A percentile compares a stretch with the other conserved stretches of the same genome.
Conservation (phyloP, 225 moss, liverwort and hornwort species). For the Neckera pumila region DNA sequence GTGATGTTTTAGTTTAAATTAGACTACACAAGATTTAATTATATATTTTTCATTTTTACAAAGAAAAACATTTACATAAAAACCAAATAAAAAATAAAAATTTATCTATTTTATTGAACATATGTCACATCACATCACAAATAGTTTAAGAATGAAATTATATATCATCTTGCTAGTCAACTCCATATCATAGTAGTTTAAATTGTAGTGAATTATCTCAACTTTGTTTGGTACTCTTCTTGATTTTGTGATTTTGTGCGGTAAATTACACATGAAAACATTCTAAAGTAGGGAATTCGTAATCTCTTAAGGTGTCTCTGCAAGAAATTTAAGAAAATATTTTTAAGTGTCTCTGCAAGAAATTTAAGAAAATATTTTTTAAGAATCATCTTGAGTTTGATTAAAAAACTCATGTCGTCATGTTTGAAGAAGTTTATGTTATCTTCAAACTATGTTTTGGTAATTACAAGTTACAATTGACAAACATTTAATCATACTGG, state of each 20-base stretch:
- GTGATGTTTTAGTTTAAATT: not conserved
- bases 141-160: not conserved
- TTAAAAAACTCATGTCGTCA: not conserved
- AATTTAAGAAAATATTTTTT: too few species aligned
- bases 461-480: not conserved
- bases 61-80: not conserved
- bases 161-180: not conserved
- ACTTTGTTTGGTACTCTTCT: not conserved
- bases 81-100: not conserved
- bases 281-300: not conserved
- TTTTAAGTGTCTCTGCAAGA: not conserved
- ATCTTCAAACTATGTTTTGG: not conserved
- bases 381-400: too few species aligned
- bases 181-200: not conserved
- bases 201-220: not conserved
- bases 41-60: not conserved
- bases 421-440: not conserved
- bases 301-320: not conserved
- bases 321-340: not conserved
- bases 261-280: not conserved
- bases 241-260: not conserved
- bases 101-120: not conserved
- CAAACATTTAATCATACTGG: not conserved
- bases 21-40: not conserved
- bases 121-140: not conserved